Evolutionary conservation across 208 protist genomes (phyloP), one percentile per base, ranked within the genome.

Genomic region (Acanthamoeba sp.): DNA sequence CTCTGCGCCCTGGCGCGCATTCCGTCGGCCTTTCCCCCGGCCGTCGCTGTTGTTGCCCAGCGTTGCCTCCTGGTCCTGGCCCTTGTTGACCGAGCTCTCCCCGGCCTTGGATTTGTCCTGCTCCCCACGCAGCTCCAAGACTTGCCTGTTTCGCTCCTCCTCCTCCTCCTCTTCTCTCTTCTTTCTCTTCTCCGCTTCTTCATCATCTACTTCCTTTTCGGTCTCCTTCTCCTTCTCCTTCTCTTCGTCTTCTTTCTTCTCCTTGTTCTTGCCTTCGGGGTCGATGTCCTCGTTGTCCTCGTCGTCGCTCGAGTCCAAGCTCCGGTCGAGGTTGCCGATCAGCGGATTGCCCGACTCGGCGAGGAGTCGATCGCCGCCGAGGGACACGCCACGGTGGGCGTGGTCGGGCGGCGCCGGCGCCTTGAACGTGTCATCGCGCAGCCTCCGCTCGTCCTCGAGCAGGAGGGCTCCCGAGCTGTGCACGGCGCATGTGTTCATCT

Each of bases 401-500:
- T 82, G 38, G 18, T 82, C 78, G 14, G 78, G 78, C 18, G 78
- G 45, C 18, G 78, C 78, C 34, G 52, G 42, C 24, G 45, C 36
- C 38, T 32, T n/a, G 22, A 93, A 93, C 16, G 90, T 85, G 50
- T 93, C 69, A 18, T 84, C 90, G n/a, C 90, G 27, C 24, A 93
- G 42, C 52, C 52, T 45, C 27, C 69, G 45, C 50, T 93, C 90
- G 71, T 93, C 90, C 42, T 93, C 90, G 24, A 93, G 52, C n/a
- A 93, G 40, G 6, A 93, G 71, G 40, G 90, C 90, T 12, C 90
- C 90, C 71, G 90, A 93, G 48, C 66, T 78, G 52, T 93, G 90
- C 6, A 93, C 90, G 22, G 90, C 90, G 50, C 90, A 93, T 27
- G 90, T 93, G 48, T 93, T 93, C 90, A 93, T 93, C 90, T 91